These are phyloP conservation scores for Musa schizocarpa DNA, from an alignment of 176 grass and related monocot species.

Conservation along the genomic window DNA sequence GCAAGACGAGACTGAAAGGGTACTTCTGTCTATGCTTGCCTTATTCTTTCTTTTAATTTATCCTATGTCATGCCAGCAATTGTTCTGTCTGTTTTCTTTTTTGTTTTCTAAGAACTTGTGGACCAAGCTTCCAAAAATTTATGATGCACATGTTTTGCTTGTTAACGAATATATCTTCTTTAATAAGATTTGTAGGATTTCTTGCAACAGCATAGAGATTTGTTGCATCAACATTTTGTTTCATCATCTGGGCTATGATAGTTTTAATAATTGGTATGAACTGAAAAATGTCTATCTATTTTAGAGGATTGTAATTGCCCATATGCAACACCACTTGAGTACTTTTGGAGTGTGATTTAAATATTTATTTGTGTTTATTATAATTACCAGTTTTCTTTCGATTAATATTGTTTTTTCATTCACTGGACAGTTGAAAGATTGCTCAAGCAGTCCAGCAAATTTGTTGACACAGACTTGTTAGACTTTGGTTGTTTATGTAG, in stretches of 20 bases:
- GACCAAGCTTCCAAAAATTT: too few species aligned
- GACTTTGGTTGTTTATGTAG: neutral
- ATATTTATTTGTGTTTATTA: neutral
- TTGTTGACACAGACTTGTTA: neutral
- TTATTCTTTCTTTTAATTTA: neutral
- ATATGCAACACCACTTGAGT: neutral
- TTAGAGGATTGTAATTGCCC: too few species aligned
- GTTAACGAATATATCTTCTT: too few species aligned
- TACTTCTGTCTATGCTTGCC: slow-evolving; percentile 17
- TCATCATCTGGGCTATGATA: too few species aligned
- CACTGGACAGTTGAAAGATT: neutral
- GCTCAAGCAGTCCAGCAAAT: neutral
- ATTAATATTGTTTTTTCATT: neutral
- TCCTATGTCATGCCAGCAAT: neutral
- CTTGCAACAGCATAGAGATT: too few species aligned
- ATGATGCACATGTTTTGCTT: too few species aligned
- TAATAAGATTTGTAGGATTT: too few species aligned
- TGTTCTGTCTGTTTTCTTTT: neutral
- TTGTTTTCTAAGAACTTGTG: neutral
- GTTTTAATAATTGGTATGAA: too few species aligned
- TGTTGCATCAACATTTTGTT: too few species aligned
- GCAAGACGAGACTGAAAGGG: slow-evolving; percentile 66
- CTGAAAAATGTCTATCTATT: too few species aligned
- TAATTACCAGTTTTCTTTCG: neutral
- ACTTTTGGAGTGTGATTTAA: neutral